Conservation (phyloP, 2,329 filamentous ascomycete genomes). For the Trichoderma gracile region DNA sequence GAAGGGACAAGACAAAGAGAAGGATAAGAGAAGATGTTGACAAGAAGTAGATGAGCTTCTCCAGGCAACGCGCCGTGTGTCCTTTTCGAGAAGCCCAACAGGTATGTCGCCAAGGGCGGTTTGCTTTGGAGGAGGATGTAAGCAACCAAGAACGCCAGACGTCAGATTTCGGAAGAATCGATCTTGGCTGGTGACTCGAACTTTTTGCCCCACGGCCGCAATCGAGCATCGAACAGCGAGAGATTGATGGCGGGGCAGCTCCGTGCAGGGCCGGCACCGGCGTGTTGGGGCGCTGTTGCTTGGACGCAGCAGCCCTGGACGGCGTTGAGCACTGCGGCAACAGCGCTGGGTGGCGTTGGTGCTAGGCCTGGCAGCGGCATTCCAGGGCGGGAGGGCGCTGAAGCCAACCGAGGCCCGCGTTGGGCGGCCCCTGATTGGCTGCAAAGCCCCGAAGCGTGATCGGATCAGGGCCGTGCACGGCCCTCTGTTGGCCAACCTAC, state of each 20-base stretch:
- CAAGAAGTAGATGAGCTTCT: not conserved
- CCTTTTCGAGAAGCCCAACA: not conserved
- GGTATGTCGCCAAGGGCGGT: not conserved
- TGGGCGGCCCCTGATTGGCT: not conserved
- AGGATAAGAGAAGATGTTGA: not conserved
- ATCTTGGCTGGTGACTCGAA: constrained; percentile 5
- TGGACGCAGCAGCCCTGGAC: too few species aligned
- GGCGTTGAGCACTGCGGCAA: too few species aligned
- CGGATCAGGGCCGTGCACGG: not conserved
- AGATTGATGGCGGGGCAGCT: not conserved
- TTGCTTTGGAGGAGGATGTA: not conserved
- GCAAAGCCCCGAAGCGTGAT: not conserved
- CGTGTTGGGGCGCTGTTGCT: not conserved
- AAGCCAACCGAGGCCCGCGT: not conserved
- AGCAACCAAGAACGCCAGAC: not conserved
- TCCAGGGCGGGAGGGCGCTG: constrained; percentile 8
- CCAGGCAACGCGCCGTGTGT: not conserved
- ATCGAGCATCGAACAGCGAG: not conserved
- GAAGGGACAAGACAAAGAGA: too few species aligned
- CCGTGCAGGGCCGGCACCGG: constrained; percentile 24
- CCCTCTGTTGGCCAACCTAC: not conserved
- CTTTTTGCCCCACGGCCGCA: not conserved
- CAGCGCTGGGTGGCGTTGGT: not conserved
- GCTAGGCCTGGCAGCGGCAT: not conserved
- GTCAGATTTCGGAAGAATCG: not conserved